Evolutionary conservation across 768 basidiomycete species (phyloP).

Genomic region (Boletus subparvulus): DNA sequence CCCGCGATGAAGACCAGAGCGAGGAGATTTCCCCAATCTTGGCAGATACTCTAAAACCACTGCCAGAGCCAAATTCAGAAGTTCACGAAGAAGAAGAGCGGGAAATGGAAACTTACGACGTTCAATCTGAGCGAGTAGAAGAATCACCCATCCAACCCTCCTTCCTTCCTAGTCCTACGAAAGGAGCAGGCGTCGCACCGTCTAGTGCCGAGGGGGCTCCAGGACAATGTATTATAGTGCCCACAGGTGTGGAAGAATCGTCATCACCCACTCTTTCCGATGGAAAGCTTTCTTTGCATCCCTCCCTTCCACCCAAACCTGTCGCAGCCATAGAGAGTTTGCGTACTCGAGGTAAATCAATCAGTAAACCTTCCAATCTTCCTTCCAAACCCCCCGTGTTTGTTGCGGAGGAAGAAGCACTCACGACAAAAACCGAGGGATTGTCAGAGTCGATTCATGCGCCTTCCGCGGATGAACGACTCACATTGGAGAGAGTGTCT

Average conservation of each 20-base stretch:
- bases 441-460: slow-evolving; percentile 31
- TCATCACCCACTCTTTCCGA: slow-evolving; percentile 9
- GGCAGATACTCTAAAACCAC: slow-evolving; percentile 57
- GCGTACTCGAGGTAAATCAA: slow-evolving; percentile 11
- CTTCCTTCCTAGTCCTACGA: slow-evolving; percentile 2
- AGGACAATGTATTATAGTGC: slow-evolving; percentile 21
- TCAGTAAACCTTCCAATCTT: slow-evolving; percentile 13
- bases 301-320: slow-evolving; percentile 51
- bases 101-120: slow-evolving; percentile 22
- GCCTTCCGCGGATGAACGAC: slow-evolving; percentile 15
- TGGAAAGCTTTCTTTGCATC: slow-evolving; percentile 37
- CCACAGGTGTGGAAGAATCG: slow-evolving; percentile 6
- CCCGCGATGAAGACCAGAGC: slow-evolving; percentile 26
- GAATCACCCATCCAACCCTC: slow-evolving; percentile 12
- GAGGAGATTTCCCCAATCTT: slow-evolving; percentile 68
- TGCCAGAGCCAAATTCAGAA: slow-evolving; percentile 49
- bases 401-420: slow-evolving; percentile 12
- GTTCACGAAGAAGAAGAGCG: slow-evolving; percentile 18
- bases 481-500: slow-evolving; percentile 15
- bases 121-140: slow-evolving; percentile 1
- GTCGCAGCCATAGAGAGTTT: slow-evolving; percentile 23
- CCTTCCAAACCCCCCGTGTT: slow-evolving; percentile 9
- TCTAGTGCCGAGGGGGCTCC: slow-evolving; percentile 7
- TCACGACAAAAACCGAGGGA: slow-evolving; percentile 19
- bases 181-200: not conserved